phyloP scores from a whole-genome alignment of 176 grass and related monocot species.

The Elaeis guineensis region DNA sequence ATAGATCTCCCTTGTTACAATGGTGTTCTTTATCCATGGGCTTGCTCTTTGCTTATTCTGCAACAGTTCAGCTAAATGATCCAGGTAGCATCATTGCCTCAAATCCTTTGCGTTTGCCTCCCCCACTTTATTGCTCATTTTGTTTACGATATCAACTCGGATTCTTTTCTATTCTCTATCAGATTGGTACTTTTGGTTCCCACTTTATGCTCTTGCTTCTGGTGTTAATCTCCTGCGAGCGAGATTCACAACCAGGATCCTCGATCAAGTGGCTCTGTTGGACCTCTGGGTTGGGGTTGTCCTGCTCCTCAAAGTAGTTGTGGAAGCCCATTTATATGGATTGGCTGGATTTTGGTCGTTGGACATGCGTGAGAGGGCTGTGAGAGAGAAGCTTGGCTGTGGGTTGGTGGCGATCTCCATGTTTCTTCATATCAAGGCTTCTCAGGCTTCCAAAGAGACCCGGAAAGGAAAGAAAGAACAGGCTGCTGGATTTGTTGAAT shows the following conservation, averaged over 20 bases:
- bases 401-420: slow-evolving; percentile 31
- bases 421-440: slow-evolving; percentile 25
- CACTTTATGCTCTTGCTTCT: slow-evolving; percentile 27
- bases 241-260: neutral
- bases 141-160: neutral
- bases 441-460: slow-evolving; percentile 2
- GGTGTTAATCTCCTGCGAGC: slow-evolving; percentile 25
- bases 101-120: neutral
- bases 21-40: slow-evolving; percentile 29
- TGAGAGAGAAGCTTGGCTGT: slow-evolving; percentile 42
- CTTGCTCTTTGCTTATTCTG: slow-evolving; percentile 40
- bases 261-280: slow-evolving; percentile 8
- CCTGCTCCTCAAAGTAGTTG: slow-evolving; percentile 20
- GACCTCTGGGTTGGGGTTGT: slow-evolving; percentile 10
- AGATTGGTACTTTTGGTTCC: slow-evolving; percentile 52
- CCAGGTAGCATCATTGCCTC: slow-evolving; percentile 13
- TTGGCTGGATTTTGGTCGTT: slow-evolving; percentile 25
- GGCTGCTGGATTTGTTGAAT: slow-evolving; percentile 1
- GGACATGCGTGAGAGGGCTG: slow-evolving; percentile 43
- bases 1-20: slow-evolving; percentile 16
- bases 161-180: neutral
- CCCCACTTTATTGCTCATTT: neutral
- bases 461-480: slow-evolving; percentile 1
- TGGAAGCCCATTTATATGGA: slow-evolving; percentile 15
- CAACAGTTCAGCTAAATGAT: slow-evolving; percentile 36